Base-by-base conservation (phyloP, 208 protist genomes). In the Endotrypanum monterogeii region DNA sequence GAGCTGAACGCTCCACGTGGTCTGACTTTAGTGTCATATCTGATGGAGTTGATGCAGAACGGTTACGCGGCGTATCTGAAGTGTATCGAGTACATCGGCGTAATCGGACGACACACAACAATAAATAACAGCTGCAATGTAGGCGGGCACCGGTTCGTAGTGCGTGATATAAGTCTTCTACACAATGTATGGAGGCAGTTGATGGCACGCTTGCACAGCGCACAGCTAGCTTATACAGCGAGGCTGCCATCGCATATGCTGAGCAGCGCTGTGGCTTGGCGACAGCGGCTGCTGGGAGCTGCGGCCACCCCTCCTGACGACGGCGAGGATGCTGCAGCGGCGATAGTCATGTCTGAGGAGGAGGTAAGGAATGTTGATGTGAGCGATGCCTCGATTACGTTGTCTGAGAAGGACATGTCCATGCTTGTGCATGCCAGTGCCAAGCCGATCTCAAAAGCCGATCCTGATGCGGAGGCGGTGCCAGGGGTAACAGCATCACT, bases 1-100 rank as follows among this genome's bases (percentile, higher is more conserved):
- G 81, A 82, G 68, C 44, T 71, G 41, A 69, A 77, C 48, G 54
- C 66, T 8, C 70, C 65, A 6, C 50, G 54, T 39, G 70, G 61
- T n/a, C 56, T 84, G 23, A 78, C 74, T 25, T 51, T 84, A 30
- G 55, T 84, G 5, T 73, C 71, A 2, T 79, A 73, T 41, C 71
- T 84, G 44, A 68, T 76, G 18, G 74, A 84, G 51, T 69, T 84
- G 28, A 30, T 84, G 71, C 75, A 84, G 51, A 79, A 75, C 71
- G 80, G 80, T 39, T 84, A 79, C 57, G 71, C 66, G 16, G 65
- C 74, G 16, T 84, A 75, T 44, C 63, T 84, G 11, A 66, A 79
- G 52, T 74, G 73, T 7, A 28, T 83, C 28, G 78, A 74, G 63
- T 71, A 46, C 23, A 60, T 80, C 30, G 61, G 55, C 44, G 41